Conservation (phyloP, 306 rosid genomes). For the Rosa chinensis region DNA sequence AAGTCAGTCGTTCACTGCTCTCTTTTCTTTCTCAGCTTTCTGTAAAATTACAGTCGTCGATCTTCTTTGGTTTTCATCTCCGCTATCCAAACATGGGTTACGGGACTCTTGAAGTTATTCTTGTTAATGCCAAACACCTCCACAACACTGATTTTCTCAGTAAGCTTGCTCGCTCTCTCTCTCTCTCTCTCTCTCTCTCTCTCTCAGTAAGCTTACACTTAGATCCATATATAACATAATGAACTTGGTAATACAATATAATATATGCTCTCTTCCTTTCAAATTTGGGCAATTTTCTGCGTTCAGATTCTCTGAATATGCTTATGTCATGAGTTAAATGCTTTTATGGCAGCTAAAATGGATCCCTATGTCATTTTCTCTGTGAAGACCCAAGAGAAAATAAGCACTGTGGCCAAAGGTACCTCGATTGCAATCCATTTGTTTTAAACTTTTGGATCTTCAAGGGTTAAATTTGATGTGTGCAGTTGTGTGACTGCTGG, state of each 20-base stretch:
- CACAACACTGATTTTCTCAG: not conserved
- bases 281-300: too few species aligned
- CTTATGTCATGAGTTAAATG: not conserved
- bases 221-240: not conserved
- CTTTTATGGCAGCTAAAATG: slow-evolving; percentile 44
- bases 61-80: not conserved
- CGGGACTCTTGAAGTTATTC: slow-evolving; percentile 5
- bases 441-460: not conserved
- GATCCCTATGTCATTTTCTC: slow-evolving; percentile 71
- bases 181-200: slow-evolving; percentile 6
- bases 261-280: not conserved
- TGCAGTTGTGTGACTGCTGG: not conserved
- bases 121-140: not conserved
- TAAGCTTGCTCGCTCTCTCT: not conserved
- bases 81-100: not conserved
- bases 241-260: not conserved
- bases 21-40: not conserved
- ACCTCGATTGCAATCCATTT: not conserved
- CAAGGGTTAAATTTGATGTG: not conserved
- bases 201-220: not conserved
- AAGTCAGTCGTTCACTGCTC: not conserved
- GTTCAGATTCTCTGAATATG: not conserved
- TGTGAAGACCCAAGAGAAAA: slow-evolving; percentile 74
- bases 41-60: not conserved
- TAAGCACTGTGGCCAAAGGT: slow-evolving; percentile 72